Evolutionary conservation across 2,329 filamentous ascomycete genomes (phyloP).

Genomic region (Macrophomina phaseolina): DNA sequence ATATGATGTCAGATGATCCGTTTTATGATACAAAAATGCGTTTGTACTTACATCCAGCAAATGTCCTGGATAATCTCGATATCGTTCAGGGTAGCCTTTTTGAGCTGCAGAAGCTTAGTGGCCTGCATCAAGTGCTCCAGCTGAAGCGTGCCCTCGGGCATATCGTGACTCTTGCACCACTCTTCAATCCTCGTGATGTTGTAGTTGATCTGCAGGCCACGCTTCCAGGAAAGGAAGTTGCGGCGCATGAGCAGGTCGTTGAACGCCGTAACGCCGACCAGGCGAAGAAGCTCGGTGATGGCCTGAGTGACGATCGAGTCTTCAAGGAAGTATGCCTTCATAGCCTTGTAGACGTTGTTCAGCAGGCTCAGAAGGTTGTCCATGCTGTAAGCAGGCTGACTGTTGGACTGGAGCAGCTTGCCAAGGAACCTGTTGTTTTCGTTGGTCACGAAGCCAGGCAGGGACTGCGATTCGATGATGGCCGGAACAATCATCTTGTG

Average conservation of each 20-base stretch:
- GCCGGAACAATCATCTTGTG: constrained; percentile 99
- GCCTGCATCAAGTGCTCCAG: constrained; percentile 99
- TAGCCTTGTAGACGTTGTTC: constrained; percentile 97
- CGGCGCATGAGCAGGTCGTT: constrained; percentile 97
- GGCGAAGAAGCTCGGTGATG: constrained; percentile 86
- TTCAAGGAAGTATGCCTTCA: constrained; percentile 98
- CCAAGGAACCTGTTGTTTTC: constrained; percentile 98
- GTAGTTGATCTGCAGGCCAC: constrained; percentile 98
- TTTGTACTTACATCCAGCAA: constrained; percentile 80
- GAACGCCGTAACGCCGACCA: constrained; percentile 97
- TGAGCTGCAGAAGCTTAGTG: constrained; percentile 95
- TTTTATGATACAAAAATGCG: constrained; percentile 56
- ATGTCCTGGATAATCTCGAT: constrained; percentile 99
- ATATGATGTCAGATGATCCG: background rate
- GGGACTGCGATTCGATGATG: constrained; percentile 97
- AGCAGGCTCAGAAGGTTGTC: constrained; percentile 94
- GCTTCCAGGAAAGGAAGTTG: constrained; percentile 99
- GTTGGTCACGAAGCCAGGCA: constrained; percentile 97
- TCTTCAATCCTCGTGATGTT: constrained; percentile 99
- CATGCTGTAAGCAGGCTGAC: constrained; percentile 97
- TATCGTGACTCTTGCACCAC: constrained; percentile 99
- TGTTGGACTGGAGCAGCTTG: constrained; percentile 91
- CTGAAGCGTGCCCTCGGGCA: constrained; percentile 97
- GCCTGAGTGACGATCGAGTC: constrained; percentile 96
- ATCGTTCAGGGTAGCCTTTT: constrained; percentile 98